Percentiles rank a stretch among this genome's conserved stretches.
phyloP scores from a whole-genome alignment of 169 alveolate genomes.

The Theileria equi region DNA sequence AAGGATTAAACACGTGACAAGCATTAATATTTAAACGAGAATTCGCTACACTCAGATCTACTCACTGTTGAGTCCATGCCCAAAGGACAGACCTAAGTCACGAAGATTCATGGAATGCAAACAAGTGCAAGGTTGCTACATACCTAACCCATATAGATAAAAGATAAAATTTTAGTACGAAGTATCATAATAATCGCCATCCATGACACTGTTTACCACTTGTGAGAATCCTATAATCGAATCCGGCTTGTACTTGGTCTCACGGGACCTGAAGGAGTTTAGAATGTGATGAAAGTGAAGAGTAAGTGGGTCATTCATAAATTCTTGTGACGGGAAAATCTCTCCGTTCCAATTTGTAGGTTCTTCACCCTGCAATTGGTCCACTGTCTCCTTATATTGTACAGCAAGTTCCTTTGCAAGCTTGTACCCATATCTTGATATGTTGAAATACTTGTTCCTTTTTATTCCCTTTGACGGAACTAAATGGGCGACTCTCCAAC shows the following conservation, averaged over 20 bases:
- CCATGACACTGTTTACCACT: not conserved
- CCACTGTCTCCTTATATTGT: conserved; percentile 26
- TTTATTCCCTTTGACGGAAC: conserved; percentile 61
- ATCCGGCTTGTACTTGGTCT: conserved; percentile 4
- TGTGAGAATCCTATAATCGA: not conserved
- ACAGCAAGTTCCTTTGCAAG: conserved; percentile 56
- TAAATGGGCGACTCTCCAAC: conserved; percentile 68
- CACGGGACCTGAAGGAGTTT: conserved; percentile 29
- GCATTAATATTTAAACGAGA: too few relatives aligned
- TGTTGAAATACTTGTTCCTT: conserved; percentile 61
- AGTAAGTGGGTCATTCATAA: conserved; percentile 40
- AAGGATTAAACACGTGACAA: too few relatives aligned
- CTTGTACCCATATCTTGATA: conserved; percentile 62
- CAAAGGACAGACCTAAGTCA: not conserved
- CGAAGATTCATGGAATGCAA: not conserved
- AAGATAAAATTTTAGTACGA: too few relatives aligned
- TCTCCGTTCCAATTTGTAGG: conserved; percentile 25
- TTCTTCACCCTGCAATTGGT: conserved; percentile 55
- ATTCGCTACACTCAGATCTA: too few relatives aligned
- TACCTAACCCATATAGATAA: too few relatives aligned
- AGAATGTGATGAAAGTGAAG: conserved; percentile 38
- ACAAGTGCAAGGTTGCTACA: too few relatives aligned
- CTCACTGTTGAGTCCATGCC: too few relatives aligned
- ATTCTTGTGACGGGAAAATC: conserved; percentile 23
- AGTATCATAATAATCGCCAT: not conserved